Base-by-base conservation (phyloP, 768 basidiomycete genomes). In the Amanita rubescens region DNA sequence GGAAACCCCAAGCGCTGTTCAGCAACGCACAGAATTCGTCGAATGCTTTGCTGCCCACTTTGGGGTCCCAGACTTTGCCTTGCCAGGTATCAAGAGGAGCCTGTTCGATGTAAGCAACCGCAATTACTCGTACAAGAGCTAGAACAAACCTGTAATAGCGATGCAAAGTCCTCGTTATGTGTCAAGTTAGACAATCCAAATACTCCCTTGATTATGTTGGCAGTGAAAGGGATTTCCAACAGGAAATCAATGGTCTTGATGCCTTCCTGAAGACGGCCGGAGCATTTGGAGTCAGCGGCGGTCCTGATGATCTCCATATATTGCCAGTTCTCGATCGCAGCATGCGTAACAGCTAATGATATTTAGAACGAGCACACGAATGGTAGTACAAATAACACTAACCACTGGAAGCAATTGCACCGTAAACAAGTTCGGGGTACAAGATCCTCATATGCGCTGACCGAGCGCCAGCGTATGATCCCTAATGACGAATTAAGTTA, bases 381-480 rank as follows among this genome's bases (percentile, higher is more conserved):
- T 51, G 19, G 34, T 15, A 51, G 57, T 38, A 11, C 25, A 12
- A 32, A 20, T 35, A 30, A 30, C 8, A 59, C 79, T 5, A 58
- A 84, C 88, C 92, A 54, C 88, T 90, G 12, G 87, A 90, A 1
- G 93, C 90, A 54, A 96, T 93, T 1, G 90, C 85, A 19, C 92
- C 94, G 66, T 77, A 93, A 4, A 91, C 87, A 15, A 94, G 73
- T 32, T 93, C 83, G 0, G 93, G 92, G 62, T 92, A 93, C 19
- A 94, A 75, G 27, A 90, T 70, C 51, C 80, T 82, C 87, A 95
- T 92, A 62, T 96, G 91, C 0, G 94, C 94, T 0, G 93, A 85
- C 6, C 94, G 84, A 6, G 94, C 94, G 56, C 94, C 94, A 6
- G 93, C 93, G 59, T 95, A 95, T 0, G 90, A 93, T 10, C 89